Evolutionary conservation across 2,329 filamentous ascomycete species (phyloP), one percentile per base, ranked within the genome.

Genomic region (Dothistroma pini): DNA sequence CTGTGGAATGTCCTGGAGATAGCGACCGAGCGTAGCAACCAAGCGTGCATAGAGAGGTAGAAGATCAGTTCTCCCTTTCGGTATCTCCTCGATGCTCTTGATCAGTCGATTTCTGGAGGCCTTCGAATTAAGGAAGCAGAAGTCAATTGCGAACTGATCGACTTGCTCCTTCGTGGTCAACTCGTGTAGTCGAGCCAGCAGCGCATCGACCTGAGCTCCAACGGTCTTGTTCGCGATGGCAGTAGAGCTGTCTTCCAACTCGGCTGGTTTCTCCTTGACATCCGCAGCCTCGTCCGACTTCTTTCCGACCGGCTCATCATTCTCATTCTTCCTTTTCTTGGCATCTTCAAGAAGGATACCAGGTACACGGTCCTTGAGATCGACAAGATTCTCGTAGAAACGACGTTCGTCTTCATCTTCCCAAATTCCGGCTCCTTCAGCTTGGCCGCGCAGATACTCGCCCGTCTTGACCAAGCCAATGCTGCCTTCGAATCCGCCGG

Each of bases 71-170:
- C 95, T 89, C 21, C 93, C 93, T 75, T 96, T 97, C 3, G 95
- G 95, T 14, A 97, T 89, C 67, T 99, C 95, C 52, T 96, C 93
- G 51, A 99, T 80, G 32, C 92, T 90, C 76, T 97, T 97, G 73
- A 97, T 84, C 2, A 99, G 83, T 54, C 95, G 86, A 74, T 99
- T 99, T 34, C 96, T 87, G 0, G 96, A 99, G 10, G 95, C 95
- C 73, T 99, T 99, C 0, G 95, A 99, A 75, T 99, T 99, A 62
- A 99, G 81, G 71, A 97, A 99, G 77, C 95, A 97, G 73, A 99
- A 99, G 71, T 97, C 93, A 63, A 97, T 89, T 8, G 96, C 95
- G 52, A 90, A 87, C 74, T 97, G 89, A 72, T 99, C 95, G 58
- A 97, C 91, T 55, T 87, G 81, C 55, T 99, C 96, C 72, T 97